phyloP scores from a whole-genome alignment of 352 stramenopile species.

The Aphanomyces cochlioides region DNA sequence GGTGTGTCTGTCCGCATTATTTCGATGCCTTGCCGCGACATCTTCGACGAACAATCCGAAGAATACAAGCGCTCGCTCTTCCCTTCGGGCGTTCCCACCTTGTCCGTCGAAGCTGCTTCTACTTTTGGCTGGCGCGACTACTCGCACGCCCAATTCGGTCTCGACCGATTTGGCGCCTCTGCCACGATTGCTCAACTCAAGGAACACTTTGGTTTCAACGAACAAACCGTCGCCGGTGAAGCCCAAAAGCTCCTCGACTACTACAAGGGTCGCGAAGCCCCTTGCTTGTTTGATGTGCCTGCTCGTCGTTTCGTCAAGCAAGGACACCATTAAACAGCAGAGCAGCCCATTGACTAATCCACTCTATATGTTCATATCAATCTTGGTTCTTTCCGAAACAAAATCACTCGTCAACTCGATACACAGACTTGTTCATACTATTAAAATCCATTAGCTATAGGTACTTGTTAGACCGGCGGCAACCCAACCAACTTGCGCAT shows the following conservation, averaged over 20 bases:
- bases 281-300: slow-evolving; percentile 73
- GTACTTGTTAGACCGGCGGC: slow-evolving; percentile 46
- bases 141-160: slow-evolving; percentile 90
- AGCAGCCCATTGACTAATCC: not conserved
- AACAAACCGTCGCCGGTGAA: slow-evolving; percentile 90
- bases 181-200: slow-evolving; percentile 87
- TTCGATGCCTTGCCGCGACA: slow-evolving; percentile 95
- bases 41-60: slow-evolving; percentile 95
- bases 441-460: not conserved
- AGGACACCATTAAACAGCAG: slow-evolving; percentile 45
- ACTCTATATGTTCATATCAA: not conserved
- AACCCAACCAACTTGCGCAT: slow-evolving; percentile 49
- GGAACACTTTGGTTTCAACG: slow-evolving; percentile 95
- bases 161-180: slow-evolving; percentile 87
- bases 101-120: slow-evolving; percentile 94
- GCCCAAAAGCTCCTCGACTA: slow-evolving; percentile 91
- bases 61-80: slow-evolving; percentile 96
- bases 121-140: slow-evolving; percentile 95
- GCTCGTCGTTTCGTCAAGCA: slow-evolving; percentile 61
- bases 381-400: not conserved
- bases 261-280: slow-evolving; percentile 73
- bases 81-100: slow-evolving; percentile 89
- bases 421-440: not conserved
- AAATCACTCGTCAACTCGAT: not conserved
- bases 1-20: slow-evolving; percentile 90